These are phyloP conservation scores for Candida methanosorbosa DNA, from an alignment of 805 yeast genomes.

Conservation along the genomic window DNA sequence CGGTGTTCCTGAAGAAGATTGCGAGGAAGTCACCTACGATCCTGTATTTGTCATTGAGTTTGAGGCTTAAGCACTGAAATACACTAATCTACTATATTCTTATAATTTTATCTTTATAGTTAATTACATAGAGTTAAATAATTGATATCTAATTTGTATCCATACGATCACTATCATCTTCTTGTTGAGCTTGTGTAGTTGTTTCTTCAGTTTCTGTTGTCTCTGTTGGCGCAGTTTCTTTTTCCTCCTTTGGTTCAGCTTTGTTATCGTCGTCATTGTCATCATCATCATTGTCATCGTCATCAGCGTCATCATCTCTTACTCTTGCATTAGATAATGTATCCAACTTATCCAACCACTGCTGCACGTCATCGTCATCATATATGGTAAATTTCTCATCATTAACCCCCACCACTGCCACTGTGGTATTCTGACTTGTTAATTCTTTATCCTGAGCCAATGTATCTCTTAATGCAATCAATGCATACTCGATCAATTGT, in stretches of 20 bases:
- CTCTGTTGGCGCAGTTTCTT: constrained; percentile 7
- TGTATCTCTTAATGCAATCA: constrained; percentile 88
- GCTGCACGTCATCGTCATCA: constrained; percentile 82
- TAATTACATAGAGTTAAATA: too few relatives aligned
- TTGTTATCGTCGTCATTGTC: constrained; percentile 20
- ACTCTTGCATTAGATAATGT: constrained; percentile 51
- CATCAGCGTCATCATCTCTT: constrained; percentile 27
- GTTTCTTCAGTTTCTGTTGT: constrained; percentile 4
- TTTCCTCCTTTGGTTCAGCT: constrained; percentile 21
- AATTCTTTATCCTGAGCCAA: constrained; percentile 91
- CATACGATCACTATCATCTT: constrained; percentile 23
- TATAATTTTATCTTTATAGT: not conserved
- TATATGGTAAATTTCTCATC: constrained; percentile 56
- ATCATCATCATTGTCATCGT: constrained; percentile 18
- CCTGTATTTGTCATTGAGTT: constrained; percentile 42
- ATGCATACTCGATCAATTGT: constrained; percentile 75
- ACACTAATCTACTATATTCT: not conserved
- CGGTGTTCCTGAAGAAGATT: constrained; percentile 69
- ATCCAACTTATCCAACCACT: constrained; percentile 73
- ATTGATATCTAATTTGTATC: constrained; percentile 25
- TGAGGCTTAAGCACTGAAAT: not conserved
- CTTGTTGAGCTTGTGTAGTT: constrained; percentile 9
- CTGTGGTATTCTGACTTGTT: constrained; percentile 74
- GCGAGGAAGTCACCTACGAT: constrained; percentile 67
- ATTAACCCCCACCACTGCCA: constrained; percentile 87